These are phyloP conservation scores for Fagopyrum esculentum DNA, from an alignment of 148 eudicot genomes.

Conservation along the genomic window DNA sequence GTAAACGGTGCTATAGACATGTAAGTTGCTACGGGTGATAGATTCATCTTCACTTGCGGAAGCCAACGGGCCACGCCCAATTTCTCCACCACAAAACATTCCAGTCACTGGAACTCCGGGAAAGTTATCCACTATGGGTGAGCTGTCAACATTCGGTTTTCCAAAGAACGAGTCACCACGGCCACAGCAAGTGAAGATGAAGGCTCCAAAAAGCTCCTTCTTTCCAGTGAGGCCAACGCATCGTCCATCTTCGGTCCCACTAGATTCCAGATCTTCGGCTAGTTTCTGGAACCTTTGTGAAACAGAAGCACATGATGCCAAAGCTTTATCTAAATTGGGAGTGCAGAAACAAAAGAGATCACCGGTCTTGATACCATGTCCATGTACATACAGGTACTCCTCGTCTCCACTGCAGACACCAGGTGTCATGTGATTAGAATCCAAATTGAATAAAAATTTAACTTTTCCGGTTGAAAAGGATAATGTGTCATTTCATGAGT, in stretches of 20 bases:
- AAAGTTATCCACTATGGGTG: conserved; percentile 68
- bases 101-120: conserved; percentile 59
- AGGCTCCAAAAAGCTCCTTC: conserved; percentile 52
- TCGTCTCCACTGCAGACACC: conserved; percentile 62
- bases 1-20: conserved; percentile 56
- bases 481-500: neutral
- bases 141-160: conserved; percentile 46
- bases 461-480: neutral
- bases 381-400: conserved; percentile 52
- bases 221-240: conserved; percentile 11
- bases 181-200: conserved; percentile 77
- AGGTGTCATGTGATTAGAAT: neutral
- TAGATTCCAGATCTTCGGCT: conserved; percentile 19
- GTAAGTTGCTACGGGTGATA: conserved; percentile 30
- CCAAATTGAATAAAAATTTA: neutral
- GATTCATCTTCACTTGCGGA: conserved; percentile 19
- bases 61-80: conserved; percentile 49
- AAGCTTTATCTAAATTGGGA: conserved; percentile 37
- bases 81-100: conserved; percentile 67
- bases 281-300: conserved; percentile 39
- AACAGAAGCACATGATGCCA: conserved; percentile 34
- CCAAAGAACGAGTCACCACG: conserved; percentile 65
- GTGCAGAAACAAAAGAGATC: conserved; percentile 61
- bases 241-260: neutral
- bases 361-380: conserved; percentile 67